Base-by-base conservation (phyloP, 140 eudicot species). In the Ambrosia hybrid region DNA sequence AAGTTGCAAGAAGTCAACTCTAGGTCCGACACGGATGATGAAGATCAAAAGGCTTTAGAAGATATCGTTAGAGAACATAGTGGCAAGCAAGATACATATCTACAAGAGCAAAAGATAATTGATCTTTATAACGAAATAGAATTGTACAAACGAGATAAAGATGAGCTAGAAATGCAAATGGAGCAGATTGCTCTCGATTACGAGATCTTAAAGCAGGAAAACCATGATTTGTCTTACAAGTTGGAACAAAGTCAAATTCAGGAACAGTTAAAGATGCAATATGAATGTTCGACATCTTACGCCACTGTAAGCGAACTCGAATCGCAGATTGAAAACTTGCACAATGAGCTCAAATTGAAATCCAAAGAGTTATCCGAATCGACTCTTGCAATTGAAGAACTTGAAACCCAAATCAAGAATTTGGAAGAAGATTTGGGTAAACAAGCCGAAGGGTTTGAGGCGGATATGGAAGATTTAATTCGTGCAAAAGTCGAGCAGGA, bases 111-210 rank as follows among this genome's bases (percentile, higher is more conserved):
- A 78, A 89, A 88, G 87, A 76, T 91, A 67, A 82, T 78, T 75
- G 92, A 91, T 73, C 88, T 95, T 39, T 81, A 80, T 57, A 65
- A 84, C 49, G 99, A 95, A 77, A 70, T 91, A 43, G 92, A 95
- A 52, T 86, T 82, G 45, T 88, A 83, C 69, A 91, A 84, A 79
- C 70, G 96, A 57, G 97, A 95, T 68, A 95, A 75, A 79, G 99
- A 95, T 66, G 99, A 95, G 53, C 74, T 91, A 1, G 99, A 95
- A 66, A 82, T 87, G 82, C 99, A 95, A 77, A 83, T 90, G 96
- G 99, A 95, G 81, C 99, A 95, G 79, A 91, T 95, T 53, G 91
- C 95, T 16, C 92, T 95, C 7, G 99, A 95, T 62, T 91, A 95
- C 5, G 99, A 95, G 79, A 95, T 95, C 63, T 70, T 91, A 82